phyloP scores from a whole-genome alignment of 2,329 filamentous ascomycete species.

The Cladosporium velox region DNA sequence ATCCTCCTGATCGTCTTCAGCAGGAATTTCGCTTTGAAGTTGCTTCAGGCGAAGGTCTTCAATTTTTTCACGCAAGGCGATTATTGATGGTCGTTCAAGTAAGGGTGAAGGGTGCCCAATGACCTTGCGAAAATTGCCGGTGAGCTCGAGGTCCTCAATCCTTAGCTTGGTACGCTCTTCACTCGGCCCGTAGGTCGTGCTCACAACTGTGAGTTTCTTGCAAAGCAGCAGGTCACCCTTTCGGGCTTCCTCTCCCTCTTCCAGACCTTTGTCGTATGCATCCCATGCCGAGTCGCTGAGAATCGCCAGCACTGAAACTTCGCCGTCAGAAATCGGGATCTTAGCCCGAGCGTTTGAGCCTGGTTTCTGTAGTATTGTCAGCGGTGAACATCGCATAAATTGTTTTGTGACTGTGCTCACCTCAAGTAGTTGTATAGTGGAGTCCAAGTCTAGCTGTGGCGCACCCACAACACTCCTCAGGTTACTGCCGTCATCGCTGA shows the following conservation, averaged over 20 bases:
- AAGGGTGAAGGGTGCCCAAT: conserved; percentile 27
- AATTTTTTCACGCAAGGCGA: conserved; percentile 27
- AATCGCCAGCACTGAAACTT: conserved; percentile 28
- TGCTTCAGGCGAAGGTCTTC: conserved; percentile 15
- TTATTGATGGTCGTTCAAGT: conserved; percentile 25
- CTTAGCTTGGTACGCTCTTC: conserved; percentile 32
- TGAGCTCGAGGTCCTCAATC: conserved; percentile 33
- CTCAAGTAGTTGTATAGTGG: conserved; percentile 28
- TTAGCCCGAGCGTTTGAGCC: conserved; percentile 11
- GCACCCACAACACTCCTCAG: conserved; percentile 29
- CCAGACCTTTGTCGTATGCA: conserved; percentile 14
- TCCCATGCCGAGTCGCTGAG: conserved; percentile 28
- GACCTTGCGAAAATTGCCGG: conserved; percentile 30
- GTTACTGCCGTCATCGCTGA: conserved; percentile 37
- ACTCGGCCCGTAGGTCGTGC: conserved; percentile 31
- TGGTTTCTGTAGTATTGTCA: conserved; percentile 20
- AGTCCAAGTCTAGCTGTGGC: conserved; percentile 13
- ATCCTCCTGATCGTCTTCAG: conserved; percentile 14
- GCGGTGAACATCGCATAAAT: not conserved
- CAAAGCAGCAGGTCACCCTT: conserved; percentile 33
- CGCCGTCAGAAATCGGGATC: conserved; percentile 33
- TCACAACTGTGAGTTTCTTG: conserved; percentile 29
- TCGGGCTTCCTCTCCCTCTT: conserved; percentile 9
- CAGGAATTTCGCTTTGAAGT: not conserved
- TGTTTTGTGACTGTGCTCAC: conserved; percentile 1